Conservation (phyloP, 1,284 basidiomycete genomes). For the Cutaneotrichosporon mucoides region DNA sequence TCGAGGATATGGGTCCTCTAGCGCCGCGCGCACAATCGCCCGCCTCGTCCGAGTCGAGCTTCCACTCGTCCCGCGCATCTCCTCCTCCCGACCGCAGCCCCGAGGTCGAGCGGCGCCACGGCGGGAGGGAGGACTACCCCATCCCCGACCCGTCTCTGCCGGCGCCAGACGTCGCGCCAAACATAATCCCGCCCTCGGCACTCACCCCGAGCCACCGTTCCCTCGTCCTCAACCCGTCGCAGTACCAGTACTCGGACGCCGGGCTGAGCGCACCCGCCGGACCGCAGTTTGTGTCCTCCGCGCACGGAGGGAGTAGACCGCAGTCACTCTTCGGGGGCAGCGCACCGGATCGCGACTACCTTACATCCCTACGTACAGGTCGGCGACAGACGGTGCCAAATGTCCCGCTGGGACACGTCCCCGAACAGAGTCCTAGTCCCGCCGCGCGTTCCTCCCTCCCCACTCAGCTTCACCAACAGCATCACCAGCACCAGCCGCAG, state of each 20-base stretch:
- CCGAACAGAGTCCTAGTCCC: background rate
- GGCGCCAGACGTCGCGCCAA: slow-evolving; percentile 42
- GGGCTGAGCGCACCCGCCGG: background rate
- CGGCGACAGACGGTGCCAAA: background rate
- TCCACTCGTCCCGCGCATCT: slow-evolving; percentile 41
- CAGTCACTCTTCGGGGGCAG: slow-evolving; percentile 10
- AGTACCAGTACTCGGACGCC: slow-evolving; percentile 2
- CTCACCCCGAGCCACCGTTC: slow-evolving; percentile 38
- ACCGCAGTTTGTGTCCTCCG: no score
- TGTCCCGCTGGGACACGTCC: background rate
- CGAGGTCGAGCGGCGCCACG: background rate
- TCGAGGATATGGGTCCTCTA: slow-evolving; percentile 72
- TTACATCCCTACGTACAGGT: background rate
- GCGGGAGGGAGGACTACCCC: slow-evolving; percentile 11
- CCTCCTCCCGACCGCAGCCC: slow-evolving; percentile 16
- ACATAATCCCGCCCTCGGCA: slow-evolving; percentile 39
- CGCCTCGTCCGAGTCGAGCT: slow-evolving; percentile 42
- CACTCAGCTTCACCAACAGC: background rate
- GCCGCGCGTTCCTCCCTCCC: no score
- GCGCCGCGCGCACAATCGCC: slow-evolving; percentile 25
- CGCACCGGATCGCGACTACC: slow-evolving; percentile 6
- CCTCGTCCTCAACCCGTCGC: slow-evolving; percentile 27
- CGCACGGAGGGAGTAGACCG: slow-evolving; percentile 3
- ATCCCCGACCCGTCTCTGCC: slow-evolving; percentile 43
- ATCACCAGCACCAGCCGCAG: background rate